Evolutionary conservation across 169 alveolate genomes (phyloP).

Genomic region (Plasmodium gaboni): DNA sequence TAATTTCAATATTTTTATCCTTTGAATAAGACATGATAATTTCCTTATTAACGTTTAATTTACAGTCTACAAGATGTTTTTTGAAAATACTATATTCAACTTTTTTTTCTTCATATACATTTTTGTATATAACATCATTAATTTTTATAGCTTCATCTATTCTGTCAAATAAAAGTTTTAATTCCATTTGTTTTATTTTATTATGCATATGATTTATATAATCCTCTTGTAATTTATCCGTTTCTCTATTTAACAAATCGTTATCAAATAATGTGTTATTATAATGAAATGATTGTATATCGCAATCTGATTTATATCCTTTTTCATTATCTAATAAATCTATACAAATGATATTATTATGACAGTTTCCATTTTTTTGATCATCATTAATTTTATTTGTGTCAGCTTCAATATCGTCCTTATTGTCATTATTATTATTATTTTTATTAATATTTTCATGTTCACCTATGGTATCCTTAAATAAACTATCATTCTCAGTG

Average conservation of each 20-base stretch:
- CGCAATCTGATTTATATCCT: background rate
- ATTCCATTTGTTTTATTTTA: slow-evolving; percentile 59
- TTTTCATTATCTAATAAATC: background rate
- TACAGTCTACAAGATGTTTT: slow-evolving; percentile 45
- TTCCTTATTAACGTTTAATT: slow-evolving; percentile 44
- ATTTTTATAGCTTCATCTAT: slow-evolving; percentile 68
- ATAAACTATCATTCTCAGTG: background rate
- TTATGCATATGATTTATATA: slow-evolving; percentile 43
- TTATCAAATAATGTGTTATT: background rate
- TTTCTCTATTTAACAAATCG: slow-evolving; percentile 14
- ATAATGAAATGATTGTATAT: background rate
- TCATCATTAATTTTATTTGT: background rate
- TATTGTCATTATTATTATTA: background rate
- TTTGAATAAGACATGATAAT: slow-evolving; percentile 26
- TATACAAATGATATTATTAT: background rate
- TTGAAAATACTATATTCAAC: slow-evolving; percentile 38
- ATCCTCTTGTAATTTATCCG: slow-evolving; percentile 55
- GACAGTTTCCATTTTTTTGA: background rate
- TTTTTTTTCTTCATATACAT: slow-evolving; percentile 21
- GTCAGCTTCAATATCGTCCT: background rate
- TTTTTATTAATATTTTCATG: background rate
- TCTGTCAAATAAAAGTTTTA: slow-evolving; percentile 31
- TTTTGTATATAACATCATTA: slow-evolving; percentile 29
- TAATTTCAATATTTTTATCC: slow-evolving; percentile 29
- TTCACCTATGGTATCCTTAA: background rate